A percentile compares a stretch with the other conserved stretches of the same genome.
These are phyloP conservation scores for Xylariaceae sp. DNA, from an alignment of 2,329 filamentous ascomycete genomes.

Conservation along the genomic window DNA sequence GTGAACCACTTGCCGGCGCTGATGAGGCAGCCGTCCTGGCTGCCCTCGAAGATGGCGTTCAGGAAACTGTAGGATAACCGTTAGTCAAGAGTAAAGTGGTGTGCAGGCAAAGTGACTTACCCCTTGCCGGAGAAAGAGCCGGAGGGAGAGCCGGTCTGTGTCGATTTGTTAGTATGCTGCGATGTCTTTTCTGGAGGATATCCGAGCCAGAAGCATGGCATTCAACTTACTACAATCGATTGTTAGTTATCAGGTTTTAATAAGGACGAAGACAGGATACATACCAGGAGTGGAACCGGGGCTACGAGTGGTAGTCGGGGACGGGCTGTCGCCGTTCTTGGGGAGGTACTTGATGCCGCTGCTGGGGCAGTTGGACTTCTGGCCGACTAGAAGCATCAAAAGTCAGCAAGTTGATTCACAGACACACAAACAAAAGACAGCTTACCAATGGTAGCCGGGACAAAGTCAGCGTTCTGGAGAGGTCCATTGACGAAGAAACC, in stretches of 20 bases:
- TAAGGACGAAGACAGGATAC: background rate
- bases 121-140: conserved; percentile 45
- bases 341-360: conserved; percentile 61
- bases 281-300: conserved; percentile 14
- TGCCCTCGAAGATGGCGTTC: conserved; percentile 47
- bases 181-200: conserved; percentile 24
- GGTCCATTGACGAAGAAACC: conserved; percentile 59
- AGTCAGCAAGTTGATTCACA: background rate
- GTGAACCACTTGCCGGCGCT: conserved; percentile 62
- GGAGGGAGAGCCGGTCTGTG: conserved; percentile 33
- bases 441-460: conserved; percentile 38
- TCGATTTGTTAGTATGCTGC: conserved; percentile 5
- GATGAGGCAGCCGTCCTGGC: conserved; percentile 61
- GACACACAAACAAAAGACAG: background rate
- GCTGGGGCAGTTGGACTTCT: conserved; percentile 56
- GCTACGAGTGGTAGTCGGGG: conserved; percentile 19
- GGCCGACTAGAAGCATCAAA: conserved; percentile 42
- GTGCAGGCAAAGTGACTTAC: background rate
- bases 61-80: conserved; percentile 39
- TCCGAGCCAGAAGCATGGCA: background rate
- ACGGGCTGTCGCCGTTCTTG: conserved; percentile 37
- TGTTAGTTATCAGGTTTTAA: background rate
- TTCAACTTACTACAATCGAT: conserved; percentile 7
- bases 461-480: conserved; percentile 56
- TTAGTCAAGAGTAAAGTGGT: too few relatives aligned